phyloP scores from a whole-genome alignment of 2,329 filamentous ascomycete genomes.

The Dothidotthia symphoricarpi region DNA sequence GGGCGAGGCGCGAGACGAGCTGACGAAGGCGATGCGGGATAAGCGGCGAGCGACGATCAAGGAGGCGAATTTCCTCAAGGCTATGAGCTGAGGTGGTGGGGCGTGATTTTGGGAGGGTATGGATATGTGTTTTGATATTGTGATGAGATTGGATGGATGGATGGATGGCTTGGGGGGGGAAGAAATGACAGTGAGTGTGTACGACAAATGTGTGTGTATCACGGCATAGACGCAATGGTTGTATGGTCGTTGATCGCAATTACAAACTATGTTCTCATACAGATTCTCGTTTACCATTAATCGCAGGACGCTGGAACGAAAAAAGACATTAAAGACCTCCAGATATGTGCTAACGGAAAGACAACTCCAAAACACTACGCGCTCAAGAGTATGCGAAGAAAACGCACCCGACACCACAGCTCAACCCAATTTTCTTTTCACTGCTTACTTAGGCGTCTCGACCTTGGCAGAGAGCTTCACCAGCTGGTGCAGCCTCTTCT shows the following conservation, averaged over 20 bases:
- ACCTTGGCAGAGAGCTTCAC: slow-evolving; percentile 46
- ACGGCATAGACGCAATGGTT: no score
- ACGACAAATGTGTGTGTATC: no score
- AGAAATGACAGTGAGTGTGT: no score
- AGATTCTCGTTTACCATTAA: background rate
- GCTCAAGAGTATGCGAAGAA: slow-evolving; percentile 11
- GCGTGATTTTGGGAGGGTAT: no score
- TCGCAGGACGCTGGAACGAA: background rate
- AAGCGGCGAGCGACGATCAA: slow-evolving; percentile 76
- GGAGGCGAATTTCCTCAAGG: slow-evolving; percentile 82
- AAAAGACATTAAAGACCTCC: background rate
- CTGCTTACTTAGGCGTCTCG: slow-evolving; percentile 4
- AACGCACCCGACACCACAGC: background rate
- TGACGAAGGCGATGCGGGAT: slow-evolving; percentile 70
- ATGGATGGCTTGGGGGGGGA: no score
- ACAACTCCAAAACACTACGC: slow-evolving; percentile 1
- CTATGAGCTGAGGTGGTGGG: slow-evolving; percentile 55
- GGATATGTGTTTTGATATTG: no score
- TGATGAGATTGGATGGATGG: no score
- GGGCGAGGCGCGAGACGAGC: slow-evolving; percentile 55
- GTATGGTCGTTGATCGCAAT: no score
- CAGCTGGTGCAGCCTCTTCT: slow-evolving; percentile 72
- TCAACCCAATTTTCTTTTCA: no score
- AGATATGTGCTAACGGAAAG: slow-evolving; percentile 6
- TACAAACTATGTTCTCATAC: no score